phyloP scores from a whole-genome alignment of 441 rosid species.

The Hypseocharis bilobata region DNA sequence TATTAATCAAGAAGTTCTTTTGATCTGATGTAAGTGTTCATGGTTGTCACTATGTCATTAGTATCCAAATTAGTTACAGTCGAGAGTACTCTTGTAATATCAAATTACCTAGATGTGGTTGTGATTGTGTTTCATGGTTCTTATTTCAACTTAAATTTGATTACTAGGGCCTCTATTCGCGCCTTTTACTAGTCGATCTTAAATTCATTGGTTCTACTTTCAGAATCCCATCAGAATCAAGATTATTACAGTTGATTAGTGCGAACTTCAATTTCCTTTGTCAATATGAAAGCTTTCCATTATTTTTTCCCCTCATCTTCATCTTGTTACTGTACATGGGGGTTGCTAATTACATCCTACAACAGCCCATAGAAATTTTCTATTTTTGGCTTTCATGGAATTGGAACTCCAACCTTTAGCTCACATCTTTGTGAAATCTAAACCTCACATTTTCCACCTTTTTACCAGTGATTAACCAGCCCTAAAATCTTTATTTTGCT shows the following conservation, averaged over 20 bases:
- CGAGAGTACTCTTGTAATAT: not conserved
- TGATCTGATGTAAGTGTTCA: too few species aligned
- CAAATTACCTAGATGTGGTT: not conserved
- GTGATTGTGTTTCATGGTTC: not conserved
- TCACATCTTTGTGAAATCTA: too few species aligned
- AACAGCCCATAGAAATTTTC: not conserved
- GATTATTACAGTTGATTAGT: not conserved
- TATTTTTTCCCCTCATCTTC: not conserved
- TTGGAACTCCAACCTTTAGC: too few species aligned
- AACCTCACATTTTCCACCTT: not conserved
- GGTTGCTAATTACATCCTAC: not conserved
- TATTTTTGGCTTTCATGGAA: not conserved
- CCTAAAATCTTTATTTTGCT: not conserved
- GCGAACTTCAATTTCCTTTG: not conserved
- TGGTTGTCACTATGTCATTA: too few species aligned
- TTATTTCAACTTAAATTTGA: not conserved
- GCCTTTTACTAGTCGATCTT: not conserved
- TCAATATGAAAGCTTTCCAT: not conserved
- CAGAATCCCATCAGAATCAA: not conserved
- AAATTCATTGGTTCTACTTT: not conserved
- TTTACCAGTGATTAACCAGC: not conserved
- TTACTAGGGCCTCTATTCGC: too few species aligned
- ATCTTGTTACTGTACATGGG: not conserved
- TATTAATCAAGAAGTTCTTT: too few species aligned
- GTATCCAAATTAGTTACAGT: not conserved